Conservation (phyloP, 441 rosid species). For the Oxalis stricta region DNA sequence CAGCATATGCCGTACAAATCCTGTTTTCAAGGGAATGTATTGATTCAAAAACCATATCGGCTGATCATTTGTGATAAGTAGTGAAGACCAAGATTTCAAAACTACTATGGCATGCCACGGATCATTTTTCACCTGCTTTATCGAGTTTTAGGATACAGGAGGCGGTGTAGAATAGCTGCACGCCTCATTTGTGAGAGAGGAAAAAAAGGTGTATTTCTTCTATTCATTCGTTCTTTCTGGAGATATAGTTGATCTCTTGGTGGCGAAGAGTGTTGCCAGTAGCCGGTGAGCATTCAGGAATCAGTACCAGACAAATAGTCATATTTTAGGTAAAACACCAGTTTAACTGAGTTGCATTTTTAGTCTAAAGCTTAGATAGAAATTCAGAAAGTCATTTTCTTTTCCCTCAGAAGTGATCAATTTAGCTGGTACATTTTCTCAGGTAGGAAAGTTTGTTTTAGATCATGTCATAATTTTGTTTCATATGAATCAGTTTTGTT, state of each 20-base stretch:
- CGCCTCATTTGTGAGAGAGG: conserved; percentile 9
- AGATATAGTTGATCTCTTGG: conserved; percentile 9
- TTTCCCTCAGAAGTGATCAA: conserved; percentile 2
- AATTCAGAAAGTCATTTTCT: conserved; percentile 5
- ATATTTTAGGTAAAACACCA: conserved; percentile 13
- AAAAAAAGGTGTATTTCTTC: conserved; percentile 7
- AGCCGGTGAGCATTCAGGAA: conserved; percentile 4
- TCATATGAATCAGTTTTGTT: neutral
- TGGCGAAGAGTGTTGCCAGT: conserved; percentile 9
- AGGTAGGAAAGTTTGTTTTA: conserved; percentile 3
- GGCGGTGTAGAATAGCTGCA: conserved; percentile 16
- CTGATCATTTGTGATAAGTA: conserved; percentile 11
- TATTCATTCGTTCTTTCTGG: conserved; percentile 34
- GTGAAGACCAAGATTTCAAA: too few relatives aligned
- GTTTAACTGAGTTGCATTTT: conserved; percentile 27
- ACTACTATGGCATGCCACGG: too few relatives aligned
- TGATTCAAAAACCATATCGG: conserved; percentile 15
- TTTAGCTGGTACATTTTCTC: conserved; percentile 10
- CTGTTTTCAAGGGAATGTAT: conserved; percentile 97
- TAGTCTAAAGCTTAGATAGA: conserved; percentile 25
- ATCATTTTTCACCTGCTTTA: too few relatives aligned
- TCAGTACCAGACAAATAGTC: conserved; percentile 5
- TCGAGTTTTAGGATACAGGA: neutral
- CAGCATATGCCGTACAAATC: conserved; percentile 96
- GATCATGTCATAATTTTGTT: conserved; percentile 8